Conservation (phyloP, 2,329 filamentous ascomycete genomes). For the Neonectria hederae region DNA sequence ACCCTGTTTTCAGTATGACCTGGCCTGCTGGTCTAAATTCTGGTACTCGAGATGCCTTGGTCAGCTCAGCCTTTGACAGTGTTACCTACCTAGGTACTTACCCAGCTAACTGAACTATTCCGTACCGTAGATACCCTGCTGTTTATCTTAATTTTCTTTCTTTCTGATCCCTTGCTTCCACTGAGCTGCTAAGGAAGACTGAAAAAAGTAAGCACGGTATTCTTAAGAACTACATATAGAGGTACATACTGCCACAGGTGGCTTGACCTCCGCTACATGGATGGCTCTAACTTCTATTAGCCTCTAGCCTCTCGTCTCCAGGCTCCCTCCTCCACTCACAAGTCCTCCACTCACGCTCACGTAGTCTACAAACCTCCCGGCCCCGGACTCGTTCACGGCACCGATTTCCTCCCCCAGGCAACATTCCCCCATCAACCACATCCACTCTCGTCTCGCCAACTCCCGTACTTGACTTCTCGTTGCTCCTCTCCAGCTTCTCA, state of each 20-base stretch:
- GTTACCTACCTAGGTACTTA: not conserved
- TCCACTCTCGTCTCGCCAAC: slow-evolving; percentile 10
- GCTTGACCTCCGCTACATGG: slow-evolving; percentile 13
- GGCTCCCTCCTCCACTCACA: slow-evolving; percentile 41
- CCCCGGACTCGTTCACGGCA: slow-evolving; percentile 31
- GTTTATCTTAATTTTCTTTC: no score
- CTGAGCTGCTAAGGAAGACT: not conserved
- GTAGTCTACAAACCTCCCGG: slow-evolving; percentile 30
- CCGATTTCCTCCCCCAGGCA: slow-evolving; percentile 36
- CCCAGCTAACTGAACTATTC: not conserved
- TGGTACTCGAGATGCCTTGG: not conserved
- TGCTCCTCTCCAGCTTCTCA: slow-evolving; percentile 30
- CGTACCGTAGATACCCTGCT: no score
- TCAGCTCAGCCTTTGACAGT: not conserved
- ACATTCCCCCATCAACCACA: slow-evolving; percentile 26
- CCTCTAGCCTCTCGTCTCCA: slow-evolving; percentile 18
- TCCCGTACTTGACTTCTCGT: slow-evolving; percentile 28
- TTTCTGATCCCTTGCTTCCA: not conserved
- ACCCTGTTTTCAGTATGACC: not conserved
- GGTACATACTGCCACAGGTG: no score
- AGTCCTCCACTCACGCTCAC: slow-evolving; percentile 38
- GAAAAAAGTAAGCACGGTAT: not conserved
- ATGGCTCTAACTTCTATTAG: slow-evolving; percentile 11
- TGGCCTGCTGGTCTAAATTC: not conserved
- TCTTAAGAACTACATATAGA: no score